phyloP scores from a whole-genome alignment of 2,329 filamentous ascomycete species.

The Ceratocystis cubensis region DNA sequence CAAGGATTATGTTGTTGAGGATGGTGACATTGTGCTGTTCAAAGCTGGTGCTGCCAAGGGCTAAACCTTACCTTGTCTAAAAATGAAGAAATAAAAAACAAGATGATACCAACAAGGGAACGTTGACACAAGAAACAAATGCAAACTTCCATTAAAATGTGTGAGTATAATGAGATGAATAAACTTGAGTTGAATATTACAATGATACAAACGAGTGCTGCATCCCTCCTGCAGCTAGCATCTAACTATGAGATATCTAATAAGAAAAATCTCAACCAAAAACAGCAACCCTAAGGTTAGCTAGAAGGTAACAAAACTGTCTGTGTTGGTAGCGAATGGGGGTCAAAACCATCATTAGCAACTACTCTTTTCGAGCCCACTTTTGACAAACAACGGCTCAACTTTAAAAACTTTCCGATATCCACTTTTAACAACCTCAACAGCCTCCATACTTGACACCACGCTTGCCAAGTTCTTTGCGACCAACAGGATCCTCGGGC shows the following conservation, averaged over 20 bases:
- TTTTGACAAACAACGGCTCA: not conserved
- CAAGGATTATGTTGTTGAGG: slow-evolving; percentile 86
- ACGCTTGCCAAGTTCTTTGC: slow-evolving; percentile 58
- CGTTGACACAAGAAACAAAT: no score
- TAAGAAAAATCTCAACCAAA: not conserved
- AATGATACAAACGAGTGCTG: not conserved
- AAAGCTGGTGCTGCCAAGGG: slow-evolving; percentile 76
- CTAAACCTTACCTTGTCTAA: slow-evolving; percentile 29
- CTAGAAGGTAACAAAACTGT: not conserved
- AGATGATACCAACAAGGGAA: slow-evolving; percentile 15
- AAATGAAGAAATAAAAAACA: slow-evolving; percentile 12
- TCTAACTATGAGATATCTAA: not conserved
- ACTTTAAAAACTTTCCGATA: not conserved
- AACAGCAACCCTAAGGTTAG: not conserved
- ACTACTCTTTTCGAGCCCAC: not conserved
- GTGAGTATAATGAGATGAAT: not conserved
- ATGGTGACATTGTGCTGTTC: slow-evolving; percentile 73
- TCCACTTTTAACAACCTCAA: slow-evolving; percentile 5
- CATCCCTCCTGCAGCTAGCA: not conserved
- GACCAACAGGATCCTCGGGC: slow-evolving; percentile 59
- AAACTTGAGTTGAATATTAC: not conserved
- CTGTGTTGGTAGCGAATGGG: not conserved
- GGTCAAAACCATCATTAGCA: not conserved
- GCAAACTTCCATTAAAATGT: not conserved
- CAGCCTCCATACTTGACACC: slow-evolving; percentile 33